Conservation (phyloP, 1,139 yeast species). For the Suhomyces yuchorum region DNA sequence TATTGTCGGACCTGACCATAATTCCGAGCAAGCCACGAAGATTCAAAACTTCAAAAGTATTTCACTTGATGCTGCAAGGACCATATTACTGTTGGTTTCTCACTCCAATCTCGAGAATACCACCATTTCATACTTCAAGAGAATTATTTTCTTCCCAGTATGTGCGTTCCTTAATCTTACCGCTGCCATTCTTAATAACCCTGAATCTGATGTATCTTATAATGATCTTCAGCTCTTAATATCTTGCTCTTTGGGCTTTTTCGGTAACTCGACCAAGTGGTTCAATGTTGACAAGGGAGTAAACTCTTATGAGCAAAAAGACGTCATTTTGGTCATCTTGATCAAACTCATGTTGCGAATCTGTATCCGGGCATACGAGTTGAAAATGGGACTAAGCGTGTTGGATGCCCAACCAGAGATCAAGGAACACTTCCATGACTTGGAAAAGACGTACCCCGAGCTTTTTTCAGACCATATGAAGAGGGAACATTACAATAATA, state of each 20-base stretch:
- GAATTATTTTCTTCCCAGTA: constrained; percentile 38
- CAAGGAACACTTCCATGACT: constrained; percentile 26
- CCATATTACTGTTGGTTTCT: constrained; percentile 31
- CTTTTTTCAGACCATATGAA: constrained; percentile 16
- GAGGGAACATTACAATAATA: neutral
- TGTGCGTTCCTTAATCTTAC: constrained; percentile 37
- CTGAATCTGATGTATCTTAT: constrained; percentile 29
- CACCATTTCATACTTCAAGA: constrained; percentile 31
- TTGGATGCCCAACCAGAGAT: constrained; percentile 22
- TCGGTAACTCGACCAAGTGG: constrained; percentile 17
- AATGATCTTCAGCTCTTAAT: constrained; percentile 36
- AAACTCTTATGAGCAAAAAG: constrained; percentile 25
- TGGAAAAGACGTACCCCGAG: constrained; percentile 30
- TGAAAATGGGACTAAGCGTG: constrained; percentile 20
- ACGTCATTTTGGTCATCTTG: constrained; percentile 26
- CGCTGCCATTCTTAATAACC: constrained; percentile 36
- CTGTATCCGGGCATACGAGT: constrained; percentile 29
- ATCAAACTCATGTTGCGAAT: constrained; percentile 28
- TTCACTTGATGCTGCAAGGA: constrained; percentile 38
- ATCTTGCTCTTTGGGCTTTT: constrained; percentile 30
- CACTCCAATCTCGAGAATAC: constrained; percentile 23
- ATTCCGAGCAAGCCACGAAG: constrained; percentile 20
- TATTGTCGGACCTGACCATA: constrained; percentile 19
- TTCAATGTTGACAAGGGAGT: neutral
- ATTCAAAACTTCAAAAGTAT: constrained; percentile 26